phyloP scores from a whole-genome alignment of 2,329 filamentous ascomycete genomes.

The Colletotrichum simmondsii region DNA sequence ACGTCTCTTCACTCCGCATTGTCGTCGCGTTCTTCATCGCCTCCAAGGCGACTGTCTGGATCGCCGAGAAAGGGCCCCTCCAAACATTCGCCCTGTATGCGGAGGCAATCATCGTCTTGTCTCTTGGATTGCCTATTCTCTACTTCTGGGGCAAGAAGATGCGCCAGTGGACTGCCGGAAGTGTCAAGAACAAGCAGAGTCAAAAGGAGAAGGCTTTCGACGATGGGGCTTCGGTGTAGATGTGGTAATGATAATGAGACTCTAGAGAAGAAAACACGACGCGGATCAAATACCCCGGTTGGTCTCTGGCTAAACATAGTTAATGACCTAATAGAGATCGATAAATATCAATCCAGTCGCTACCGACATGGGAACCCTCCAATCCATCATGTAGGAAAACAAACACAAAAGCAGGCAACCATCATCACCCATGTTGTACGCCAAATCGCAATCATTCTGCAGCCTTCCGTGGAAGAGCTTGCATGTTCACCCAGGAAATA shows the following conservation, averaged over 20 bases:
- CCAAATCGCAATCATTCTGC: not conserved
- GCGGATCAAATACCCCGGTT: not conserved
- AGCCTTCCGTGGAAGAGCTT: not conserved
- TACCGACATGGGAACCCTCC: not conserved
- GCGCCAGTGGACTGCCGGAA: conserved; percentile 43
- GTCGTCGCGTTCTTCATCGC: conserved; percentile 44
- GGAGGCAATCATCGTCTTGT: conserved; percentile 43
- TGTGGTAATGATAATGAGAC: not conserved
- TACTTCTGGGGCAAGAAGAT: conserved; percentile 37
- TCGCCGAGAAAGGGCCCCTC: conserved; percentile 40
- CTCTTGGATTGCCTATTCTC: conserved; percentile 42
- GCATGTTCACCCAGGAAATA: not conserved
- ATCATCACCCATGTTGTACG: not conserved
- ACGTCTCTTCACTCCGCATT: conserved; percentile 45
- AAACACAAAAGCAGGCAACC: not conserved
- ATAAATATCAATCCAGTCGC: not conserved
- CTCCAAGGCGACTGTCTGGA: conserved; percentile 41
- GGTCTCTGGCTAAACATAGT: not conserved
- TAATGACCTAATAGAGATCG: not conserved
- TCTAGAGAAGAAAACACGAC: too few relatives aligned
- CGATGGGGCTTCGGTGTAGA: conserved; percentile 15
- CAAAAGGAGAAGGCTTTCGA: conserved; percentile 25
- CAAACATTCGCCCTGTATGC: conserved; percentile 43
- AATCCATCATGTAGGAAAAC: not conserved
- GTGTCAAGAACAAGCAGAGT: conserved; percentile 30